Evolutionary conservation across 2,329 filamentous ascomycete genomes (phyloP).

Genomic region (Aspergillus sojae): DNA sequence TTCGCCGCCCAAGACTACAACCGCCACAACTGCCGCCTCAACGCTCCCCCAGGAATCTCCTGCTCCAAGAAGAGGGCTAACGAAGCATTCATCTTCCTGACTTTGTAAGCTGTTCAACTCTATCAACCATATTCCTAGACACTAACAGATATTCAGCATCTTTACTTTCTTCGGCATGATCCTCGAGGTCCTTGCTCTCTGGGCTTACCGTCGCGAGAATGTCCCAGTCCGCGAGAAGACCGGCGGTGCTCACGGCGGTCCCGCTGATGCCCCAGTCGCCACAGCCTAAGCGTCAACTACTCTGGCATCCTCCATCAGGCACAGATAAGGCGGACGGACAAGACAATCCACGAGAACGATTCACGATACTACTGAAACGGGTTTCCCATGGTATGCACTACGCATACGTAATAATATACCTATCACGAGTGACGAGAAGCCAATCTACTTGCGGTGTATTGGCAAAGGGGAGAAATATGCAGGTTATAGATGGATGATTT

Average conservation of each 20-base stretch:
- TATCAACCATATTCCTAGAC: neutral
- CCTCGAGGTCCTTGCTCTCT: conserved; percentile 40
- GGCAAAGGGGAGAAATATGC: neutral
- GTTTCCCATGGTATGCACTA: neutral
- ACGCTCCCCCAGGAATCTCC: conserved; percentile 34
- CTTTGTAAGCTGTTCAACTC: conserved; percentile 42
- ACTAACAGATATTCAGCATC: conserved; percentile 33
- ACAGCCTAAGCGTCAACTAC: neutral
- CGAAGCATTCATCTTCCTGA: conserved; percentile 49
- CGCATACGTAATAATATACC: conserved; percentile 3
- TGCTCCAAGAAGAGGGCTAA: conserved; percentile 45
- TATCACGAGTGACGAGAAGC: neutral
- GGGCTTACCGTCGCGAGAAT: conserved; percentile 33
- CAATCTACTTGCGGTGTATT: neutral
- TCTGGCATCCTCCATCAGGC: neutral
- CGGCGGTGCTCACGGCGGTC: conserved; percentile 21
- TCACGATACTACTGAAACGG: conserved; percentile 2
- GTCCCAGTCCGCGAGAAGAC: conserved; percentile 28
- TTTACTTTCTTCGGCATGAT: conserved; percentile 44
- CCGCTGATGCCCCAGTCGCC: conserved; percentile 17
- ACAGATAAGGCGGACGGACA: neutral
- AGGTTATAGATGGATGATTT: neutral
- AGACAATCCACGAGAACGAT: neutral
- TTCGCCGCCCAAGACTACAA: conserved; percentile 51
- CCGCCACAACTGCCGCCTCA: conserved; percentile 31